These are phyloP conservation scores for Suillus subluteus DNA, from an alignment of 768 basidiomycete species.

Conservation along the genomic window DNA sequence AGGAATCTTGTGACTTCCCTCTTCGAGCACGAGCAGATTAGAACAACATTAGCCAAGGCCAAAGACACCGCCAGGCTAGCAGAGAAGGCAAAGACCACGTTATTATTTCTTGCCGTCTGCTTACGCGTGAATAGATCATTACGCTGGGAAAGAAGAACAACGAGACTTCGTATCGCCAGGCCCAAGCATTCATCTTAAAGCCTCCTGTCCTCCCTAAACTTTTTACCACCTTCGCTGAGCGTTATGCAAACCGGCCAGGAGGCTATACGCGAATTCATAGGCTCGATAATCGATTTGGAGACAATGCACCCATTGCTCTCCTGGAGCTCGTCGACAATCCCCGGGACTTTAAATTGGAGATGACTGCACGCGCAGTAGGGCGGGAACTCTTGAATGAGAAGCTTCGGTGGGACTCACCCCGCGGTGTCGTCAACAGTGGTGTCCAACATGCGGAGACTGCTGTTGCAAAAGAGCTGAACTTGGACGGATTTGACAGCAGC, in stretches of 20 bases:
- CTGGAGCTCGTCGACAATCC: constrained; percentile 96
- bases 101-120: constrained; percentile 7
- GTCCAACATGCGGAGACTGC: constrained; percentile 47
- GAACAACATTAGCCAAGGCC: constrained; percentile 95
- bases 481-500: constrained; percentile 41
- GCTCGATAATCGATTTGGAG: constrained; percentile 86
- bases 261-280: constrained; percentile 96
- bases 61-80: constrained; percentile 89
- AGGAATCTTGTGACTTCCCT: constrained; percentile 95
- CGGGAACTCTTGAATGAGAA: constrained; percentile 74
- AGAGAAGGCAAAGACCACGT: constrained; percentile 68
- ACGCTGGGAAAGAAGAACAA: constrained; percentile 88
- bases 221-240: constrained; percentile 75
- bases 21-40: constrained; percentile 93
- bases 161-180: constrained; percentile 67
- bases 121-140: constrained; percentile 63
- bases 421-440: constrained; percentile 55
- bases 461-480: constrained; percentile 50
- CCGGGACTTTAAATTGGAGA: constrained; percentile 83
- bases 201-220: constrained; percentile 77
- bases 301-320: constrained; percentile 92
- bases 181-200: constrained; percentile 79
- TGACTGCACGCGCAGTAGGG: constrained; percentile 86
- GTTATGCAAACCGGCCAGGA: constrained; percentile 82
- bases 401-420: constrained; percentile 47